Conservation (phyloP, 2,329 filamentous ascomycete genomes). For the Trichoderma pleuroti region DNA sequence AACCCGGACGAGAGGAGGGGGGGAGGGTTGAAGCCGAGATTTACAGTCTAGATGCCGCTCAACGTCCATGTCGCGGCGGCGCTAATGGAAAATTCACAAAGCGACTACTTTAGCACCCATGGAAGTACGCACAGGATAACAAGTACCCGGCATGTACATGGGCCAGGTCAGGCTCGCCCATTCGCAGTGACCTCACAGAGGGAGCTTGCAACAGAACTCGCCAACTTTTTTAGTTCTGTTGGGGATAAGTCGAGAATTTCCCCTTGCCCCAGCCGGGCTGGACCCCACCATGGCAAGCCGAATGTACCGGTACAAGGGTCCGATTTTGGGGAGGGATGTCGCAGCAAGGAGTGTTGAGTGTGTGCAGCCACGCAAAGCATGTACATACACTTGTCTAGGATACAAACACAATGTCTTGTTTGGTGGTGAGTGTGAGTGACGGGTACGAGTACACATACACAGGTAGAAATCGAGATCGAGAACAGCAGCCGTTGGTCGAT, state of each 20-base stretch:
- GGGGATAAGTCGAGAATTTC: slow-evolving; percentile 33
- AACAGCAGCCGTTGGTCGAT: neutral
- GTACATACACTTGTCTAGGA: neutral
- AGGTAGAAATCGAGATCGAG: neutral
- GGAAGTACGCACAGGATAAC: neutral
- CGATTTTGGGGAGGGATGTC: neutral
- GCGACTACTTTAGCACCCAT: neutral
- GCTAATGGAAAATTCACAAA: slow-evolving; percentile 20
- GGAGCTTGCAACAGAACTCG: slow-evolving; percentile 22
- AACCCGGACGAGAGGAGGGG: slow-evolving; percentile 14
- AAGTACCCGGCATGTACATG: slow-evolving; percentile 15
- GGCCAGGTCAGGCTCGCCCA: neutral
- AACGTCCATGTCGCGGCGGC: slow-evolving; percentile 18
- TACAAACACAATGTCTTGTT: neutral
- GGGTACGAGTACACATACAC: neutral
- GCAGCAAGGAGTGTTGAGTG: slow-evolving; percentile 4
- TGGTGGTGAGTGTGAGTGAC: neutral
- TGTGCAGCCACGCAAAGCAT: neutral
- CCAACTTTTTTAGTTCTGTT: slow-evolving; percentile 40
- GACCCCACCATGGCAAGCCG: slow-evolving; percentile 5
- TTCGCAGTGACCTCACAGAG: slow-evolving; percentile 9
- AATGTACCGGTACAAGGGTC: slow-evolving; percentile 15
- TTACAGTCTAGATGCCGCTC: slow-evolving; percentile 19
- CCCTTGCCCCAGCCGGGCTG: slow-evolving; percentile 15
- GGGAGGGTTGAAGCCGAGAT: slow-evolving; percentile 18